Percentiles rank a stretch among this genome's conserved stretches.
Conservation (phyloP, 1,284 basidiomycete species). For the Porogramme epimiltina region DNA sequence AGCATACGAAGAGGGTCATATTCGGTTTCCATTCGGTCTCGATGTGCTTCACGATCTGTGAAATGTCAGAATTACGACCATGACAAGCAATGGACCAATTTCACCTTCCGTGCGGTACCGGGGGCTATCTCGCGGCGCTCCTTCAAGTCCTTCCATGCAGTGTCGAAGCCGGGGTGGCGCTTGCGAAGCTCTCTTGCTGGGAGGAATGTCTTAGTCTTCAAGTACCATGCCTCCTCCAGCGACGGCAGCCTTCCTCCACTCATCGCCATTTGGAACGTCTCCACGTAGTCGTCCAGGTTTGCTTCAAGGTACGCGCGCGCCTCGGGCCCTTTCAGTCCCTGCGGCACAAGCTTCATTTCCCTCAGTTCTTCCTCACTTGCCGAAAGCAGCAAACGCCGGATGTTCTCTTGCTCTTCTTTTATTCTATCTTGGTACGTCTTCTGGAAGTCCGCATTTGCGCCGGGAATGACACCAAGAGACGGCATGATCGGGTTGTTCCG, state of each 20-base stretch:
- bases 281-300: not conserved
- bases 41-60: conserved; percentile 3
- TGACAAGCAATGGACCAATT: no score
- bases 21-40: conserved; percentile 13
- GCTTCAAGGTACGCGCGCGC: conserved; percentile 1
- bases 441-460: not conserved
- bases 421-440: not conserved
- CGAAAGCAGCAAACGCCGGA: conserved; percentile 1
- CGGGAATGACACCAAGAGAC: not conserved
- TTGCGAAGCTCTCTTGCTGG: conserved; percentile 5
- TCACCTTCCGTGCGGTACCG: not conserved
- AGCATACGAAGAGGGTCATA: conserved; percentile 11
- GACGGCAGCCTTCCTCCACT: not conserved
- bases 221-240: conserved; percentile 11
- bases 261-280: not conserved
- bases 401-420: not conserved
- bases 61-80: no score
- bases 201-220: conserved; percentile 6
- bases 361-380: conserved; percentile 1
- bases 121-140: not conserved
- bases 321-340: not conserved
- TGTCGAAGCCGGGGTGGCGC: conserved; percentile 4
- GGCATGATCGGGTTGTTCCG: not conserved
- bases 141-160: conserved; percentile 1
- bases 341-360: conserved; percentile 2